Conservation (phyloP, 169 alveolate species). For the Eimeria maxima region DNA sequence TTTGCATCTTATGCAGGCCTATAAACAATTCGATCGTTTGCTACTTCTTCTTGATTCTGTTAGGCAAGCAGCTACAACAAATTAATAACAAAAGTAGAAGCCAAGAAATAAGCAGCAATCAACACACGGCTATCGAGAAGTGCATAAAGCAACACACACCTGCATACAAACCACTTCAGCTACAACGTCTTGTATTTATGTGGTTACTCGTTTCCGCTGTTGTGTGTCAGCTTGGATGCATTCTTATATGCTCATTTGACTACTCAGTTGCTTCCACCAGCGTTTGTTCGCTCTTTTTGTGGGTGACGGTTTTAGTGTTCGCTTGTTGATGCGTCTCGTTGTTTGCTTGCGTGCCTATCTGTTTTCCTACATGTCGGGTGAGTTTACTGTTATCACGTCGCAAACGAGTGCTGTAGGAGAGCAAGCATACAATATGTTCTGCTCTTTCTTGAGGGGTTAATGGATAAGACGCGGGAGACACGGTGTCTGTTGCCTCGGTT, state of each 20-base stretch:
- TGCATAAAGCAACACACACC: neutral
- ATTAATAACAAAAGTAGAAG: neutral
- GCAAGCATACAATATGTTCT: too few relatives aligned
- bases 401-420: neutral
- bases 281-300: too few relatives aligned
- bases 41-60: neutral
- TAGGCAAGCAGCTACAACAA: neutral
- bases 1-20: neutral
- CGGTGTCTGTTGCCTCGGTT: too few relatives aligned
- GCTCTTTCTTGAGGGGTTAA: too few relatives aligned
- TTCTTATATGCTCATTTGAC: neutral
- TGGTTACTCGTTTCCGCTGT: neutral
- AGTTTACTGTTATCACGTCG: neutral
- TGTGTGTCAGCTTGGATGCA: neutral
- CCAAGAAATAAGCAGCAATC: neutral
- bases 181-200: neutral
- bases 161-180: neutral
- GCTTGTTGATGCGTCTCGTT: neutral
- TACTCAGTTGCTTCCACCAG: neutral
- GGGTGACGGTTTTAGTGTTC: neutral
- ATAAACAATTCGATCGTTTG: slow-evolving; percentile 14
- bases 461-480: too few relatives aligned
- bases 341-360: neutral
- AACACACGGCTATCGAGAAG: neutral
- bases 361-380: neutral